Evolutionary conservation across 352 stramenopile genomes (phyloP).

Genomic region (Pythium apleroticum): DNA sequence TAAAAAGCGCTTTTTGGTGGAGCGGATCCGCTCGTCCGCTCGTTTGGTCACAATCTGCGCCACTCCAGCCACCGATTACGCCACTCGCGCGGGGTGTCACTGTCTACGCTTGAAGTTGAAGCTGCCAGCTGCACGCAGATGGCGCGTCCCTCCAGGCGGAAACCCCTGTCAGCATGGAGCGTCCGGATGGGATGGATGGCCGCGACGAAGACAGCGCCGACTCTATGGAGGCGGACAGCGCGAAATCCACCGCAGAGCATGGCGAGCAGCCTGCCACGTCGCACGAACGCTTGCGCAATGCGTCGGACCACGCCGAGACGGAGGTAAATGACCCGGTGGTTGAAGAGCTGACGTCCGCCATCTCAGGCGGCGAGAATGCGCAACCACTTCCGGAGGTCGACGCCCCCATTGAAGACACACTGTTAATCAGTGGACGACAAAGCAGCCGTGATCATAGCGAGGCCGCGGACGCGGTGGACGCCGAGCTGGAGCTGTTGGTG

Average conservation of each 20-base stretch:
- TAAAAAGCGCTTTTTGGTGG: constrained; percentile 17
- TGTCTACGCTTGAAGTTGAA: constrained; percentile 31
- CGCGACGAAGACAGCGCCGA: not conserved
- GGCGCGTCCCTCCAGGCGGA: not conserved
- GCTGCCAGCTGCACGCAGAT: constrained; percentile 14
- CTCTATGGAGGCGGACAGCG: not conserved
- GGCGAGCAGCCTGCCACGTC: not conserved
- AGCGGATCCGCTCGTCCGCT: constrained; percentile 21
- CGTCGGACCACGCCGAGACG: not conserved
- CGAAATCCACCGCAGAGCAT: no score
- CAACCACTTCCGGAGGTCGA: constrained; percentile 8
- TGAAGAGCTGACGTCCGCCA: not conserved
- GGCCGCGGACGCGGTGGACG: not conserved
- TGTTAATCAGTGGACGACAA: not conserved
- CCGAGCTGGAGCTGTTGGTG: constrained; percentile 13
- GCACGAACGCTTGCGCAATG: not conserved
- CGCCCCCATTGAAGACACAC: not conserved
- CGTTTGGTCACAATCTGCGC: constrained; percentile 14
- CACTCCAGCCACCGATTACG: constrained; percentile 15
- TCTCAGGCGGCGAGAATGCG: constrained; percentile 5
- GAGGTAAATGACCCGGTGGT: not conserved
- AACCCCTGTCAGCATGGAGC: constrained; percentile 5
- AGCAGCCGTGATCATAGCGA: not conserved
- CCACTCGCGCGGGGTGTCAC: constrained; percentile 4
- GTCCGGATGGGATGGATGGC: not conserved